These are phyloP conservation scores for Schwanniomyces vanrijiae DNA, from an alignment of 805 yeast genomes.

Conservation along the genomic window DNA sequence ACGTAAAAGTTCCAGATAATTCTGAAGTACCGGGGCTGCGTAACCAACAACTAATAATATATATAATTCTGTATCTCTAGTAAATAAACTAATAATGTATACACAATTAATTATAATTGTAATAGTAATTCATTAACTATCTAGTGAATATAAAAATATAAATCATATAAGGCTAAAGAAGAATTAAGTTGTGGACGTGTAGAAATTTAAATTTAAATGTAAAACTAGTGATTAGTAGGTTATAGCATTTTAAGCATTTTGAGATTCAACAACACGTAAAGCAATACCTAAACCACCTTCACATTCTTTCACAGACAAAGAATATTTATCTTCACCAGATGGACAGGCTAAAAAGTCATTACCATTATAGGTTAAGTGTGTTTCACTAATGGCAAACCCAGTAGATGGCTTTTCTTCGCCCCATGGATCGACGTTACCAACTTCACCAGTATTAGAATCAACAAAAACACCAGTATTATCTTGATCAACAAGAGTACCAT, in stretches of 20 bases:
- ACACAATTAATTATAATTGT: too few relatives aligned
- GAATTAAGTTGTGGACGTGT: background rate
- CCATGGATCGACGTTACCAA: conserved; percentile 33
- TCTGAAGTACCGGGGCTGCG: background rate
- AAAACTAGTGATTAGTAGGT: too few relatives aligned
- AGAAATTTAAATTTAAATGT: background rate
- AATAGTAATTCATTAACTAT: background rate
- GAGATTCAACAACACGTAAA: background rate
- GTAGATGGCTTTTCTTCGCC: conserved; percentile 32
- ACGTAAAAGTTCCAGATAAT: background rate
- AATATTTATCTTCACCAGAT: conserved; percentile 21
- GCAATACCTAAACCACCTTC: conserved; percentile 27
- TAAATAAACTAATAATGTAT: too few relatives aligned
- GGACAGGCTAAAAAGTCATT: conserved; percentile 41
- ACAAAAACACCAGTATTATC: conserved; percentile 27
- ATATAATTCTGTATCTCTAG: too few relatives aligned
- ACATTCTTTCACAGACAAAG: conserved; percentile 26
- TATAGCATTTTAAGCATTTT: background rate
- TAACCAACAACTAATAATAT: background rate
- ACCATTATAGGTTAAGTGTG: conserved; percentile 35
- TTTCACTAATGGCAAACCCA: conserved; percentile 40
- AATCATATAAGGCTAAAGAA: background rate
- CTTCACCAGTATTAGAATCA: conserved; percentile 29
- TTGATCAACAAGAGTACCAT: conserved; percentile 30
- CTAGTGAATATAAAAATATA: background rate